Base-by-base conservation (phyloP, 192 early-diverging fungal species). In the Backusella sp. region DNA sequence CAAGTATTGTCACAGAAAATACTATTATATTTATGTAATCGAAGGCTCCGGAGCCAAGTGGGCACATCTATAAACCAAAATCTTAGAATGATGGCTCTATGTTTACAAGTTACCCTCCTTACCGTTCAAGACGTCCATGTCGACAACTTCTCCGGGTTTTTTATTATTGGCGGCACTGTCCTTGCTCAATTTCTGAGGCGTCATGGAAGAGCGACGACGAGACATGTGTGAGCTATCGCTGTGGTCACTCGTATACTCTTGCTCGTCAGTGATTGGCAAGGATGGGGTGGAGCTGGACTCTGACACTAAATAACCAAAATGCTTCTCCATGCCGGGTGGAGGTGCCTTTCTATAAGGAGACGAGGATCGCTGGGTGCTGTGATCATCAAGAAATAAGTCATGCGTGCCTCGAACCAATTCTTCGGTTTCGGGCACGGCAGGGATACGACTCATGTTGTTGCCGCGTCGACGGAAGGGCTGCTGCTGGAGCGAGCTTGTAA, bases 21-120 rank as follows among this genome's bases (percentile, higher is more conserved):
- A 21, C 88, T 73, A 28, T 93, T 95, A 86, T 99, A 99, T 85
- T 99, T 99, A 87, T 99, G 97, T 76, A 99, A 86, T 34, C 97
- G 92, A 66, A 98, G 87, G 72, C 90, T 91, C 56, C 96, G 84
- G 75, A 99, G 88, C 97, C 97, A 99, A 56, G 90, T 88, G 11
- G 96, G 95, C 80, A 97, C 94, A 85, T 99, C 97, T 88, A 32
- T 3, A 32, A 3, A 32, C 2, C 32, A 32, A 32, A 32, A 32
- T 3, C 3, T 32, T 32, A 3, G 3, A 32, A 3, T 32, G 32
- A 3, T 4, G 15, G 3, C 28, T 44, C 36, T 9, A 9, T 46
- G 59, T 72, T 7, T 77, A 32, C n/a, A n/a, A n/a, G n/a, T n/a
- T n/a, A n/a, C n/a, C 32, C 32, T 72, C 66, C 2, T 73, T 83